Base-by-base conservation (phyloP, 1,284 basidiomycete genomes). In the Cutaneotrichosporon sp. region DNA sequence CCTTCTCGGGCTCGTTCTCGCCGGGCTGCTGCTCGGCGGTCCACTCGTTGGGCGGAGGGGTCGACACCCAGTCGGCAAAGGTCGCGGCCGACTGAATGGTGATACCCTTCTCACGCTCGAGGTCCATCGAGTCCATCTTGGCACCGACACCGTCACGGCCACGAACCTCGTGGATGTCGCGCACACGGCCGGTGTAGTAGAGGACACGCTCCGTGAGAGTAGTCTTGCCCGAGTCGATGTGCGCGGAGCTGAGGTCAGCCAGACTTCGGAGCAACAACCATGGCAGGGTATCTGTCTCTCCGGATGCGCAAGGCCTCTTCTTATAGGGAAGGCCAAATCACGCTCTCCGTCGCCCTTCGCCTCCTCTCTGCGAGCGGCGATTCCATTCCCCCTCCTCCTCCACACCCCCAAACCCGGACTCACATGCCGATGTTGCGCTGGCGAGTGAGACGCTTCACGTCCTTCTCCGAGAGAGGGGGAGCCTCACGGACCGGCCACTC, bases 51-150 rank as follows among this genome's bases (percentile, higher is more conserved):
- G 83, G 81, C 1, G 83, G 82, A 1, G 79, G 78, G 3, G 64
- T 69, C 0, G 92, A 86, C 54, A 89, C 85, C 97, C 97, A 99
- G 79, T 97, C 93, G 74, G 93, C 97, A 81, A 95, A 99, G 0
- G 97, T 99, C 2, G 97, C 97, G 4, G 97, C 95, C 72, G 91
- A 94, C 81, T 99, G 95, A 69, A 99, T 99, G 31, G 97, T 99
- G 74, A 99, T 99, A 53, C 95, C 97, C 82, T 99, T 99, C 81
- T 99, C 97, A 54, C 95, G 85, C 79, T 99, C 97, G 9, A 99
- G 84, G 71, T 99, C 97, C 95, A 99, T 99, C 73, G 89, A 92
- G 81, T 99, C 95, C 97, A 99, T 99, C 84, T 99, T 99, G 25
- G 95, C 97, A 54, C 95, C 97, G 25, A 99, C 94, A 55, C 89